Percentiles rank a stretch among this genome's conserved stretches.
Evolutionary conservation across 2,329 filamentous ascomycete species (phyloP).

Genomic region (Trichoderma sp.): DNA sequence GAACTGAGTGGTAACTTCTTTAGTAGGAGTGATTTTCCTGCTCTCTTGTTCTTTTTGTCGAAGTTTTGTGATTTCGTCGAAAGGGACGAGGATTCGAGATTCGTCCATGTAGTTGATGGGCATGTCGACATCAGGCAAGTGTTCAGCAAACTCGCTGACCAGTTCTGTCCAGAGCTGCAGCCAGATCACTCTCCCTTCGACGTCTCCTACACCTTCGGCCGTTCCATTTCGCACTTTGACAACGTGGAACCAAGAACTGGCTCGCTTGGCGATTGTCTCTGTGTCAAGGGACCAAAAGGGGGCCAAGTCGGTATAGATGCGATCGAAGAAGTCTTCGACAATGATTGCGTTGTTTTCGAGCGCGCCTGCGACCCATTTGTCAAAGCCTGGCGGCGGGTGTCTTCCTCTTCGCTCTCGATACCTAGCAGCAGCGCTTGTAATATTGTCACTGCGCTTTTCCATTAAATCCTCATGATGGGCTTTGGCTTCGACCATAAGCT

Average conservation of each 20-base stretch:
- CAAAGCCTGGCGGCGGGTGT: constrained; percentile 63
- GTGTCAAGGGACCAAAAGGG: constrained; percentile 58
- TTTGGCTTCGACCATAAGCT: constrained; percentile 47
- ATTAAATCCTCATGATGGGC: constrained; percentile 42
- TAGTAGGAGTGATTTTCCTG: constrained; percentile 42
- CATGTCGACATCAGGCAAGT: constrained; percentile 64
- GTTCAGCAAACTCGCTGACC: constrained; percentile 49
- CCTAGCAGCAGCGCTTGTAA: constrained; percentile 51
- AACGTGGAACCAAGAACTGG: constrained; percentile 44
- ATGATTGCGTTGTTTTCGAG: constrained; percentile 50
- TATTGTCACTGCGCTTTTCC: constrained; percentile 44
- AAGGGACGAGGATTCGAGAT: constrained; percentile 58
- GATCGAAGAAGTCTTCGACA: constrained; percentile 62
- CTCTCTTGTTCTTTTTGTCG: constrained; percentile 46
- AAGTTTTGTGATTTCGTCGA: constrained; percentile 52
- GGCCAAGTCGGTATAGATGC: constrained; percentile 60
- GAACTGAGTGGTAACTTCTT: constrained; percentile 43
- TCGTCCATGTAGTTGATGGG: constrained; percentile 65
- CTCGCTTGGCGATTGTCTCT: constrained; percentile 37
- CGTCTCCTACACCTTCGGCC: constrained; percentile 40
- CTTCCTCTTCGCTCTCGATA: constrained; percentile 57
- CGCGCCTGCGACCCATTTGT: constrained; percentile 57
- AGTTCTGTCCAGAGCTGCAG: constrained; percentile 48
- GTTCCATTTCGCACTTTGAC: constrained; percentile 47
- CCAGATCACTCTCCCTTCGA: constrained; percentile 42